Base-by-base conservation (phyloP, 2,329 filamentous ascomycete species). In the Fusarium albidum region DNA sequence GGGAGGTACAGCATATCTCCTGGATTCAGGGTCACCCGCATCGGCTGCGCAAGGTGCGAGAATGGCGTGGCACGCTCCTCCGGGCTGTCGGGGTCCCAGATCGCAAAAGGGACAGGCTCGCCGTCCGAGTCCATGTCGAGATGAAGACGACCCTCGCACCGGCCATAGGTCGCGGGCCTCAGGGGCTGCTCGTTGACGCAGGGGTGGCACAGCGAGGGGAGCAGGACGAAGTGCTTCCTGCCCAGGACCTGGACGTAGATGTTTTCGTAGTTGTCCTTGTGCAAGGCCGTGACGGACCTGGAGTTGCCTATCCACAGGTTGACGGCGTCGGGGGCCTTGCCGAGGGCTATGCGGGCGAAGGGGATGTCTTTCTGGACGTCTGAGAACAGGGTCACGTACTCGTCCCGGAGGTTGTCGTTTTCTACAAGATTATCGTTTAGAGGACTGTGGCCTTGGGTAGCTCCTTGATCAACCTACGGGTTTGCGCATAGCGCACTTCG, bases 221-320 rank as follows among this genome's bases (percentile, higher is more conserved):
- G 73, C 2, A 95, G 77, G 0, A 87, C 81, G 63, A 95, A 95
- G 62, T 90, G 85, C 69, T 95, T 95, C 49, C 76, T 75, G 0
- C 91, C 91, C 1, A 85, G 71, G 12, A 94, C 72, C 66, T 94
- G 90, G 2, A 91, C 88, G 70, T 93, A 95, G 1, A 95, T 81
- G 69, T 95, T 95, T 71, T 95, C 90, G 71, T 93, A 94, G 65
- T 90, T 90, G 73, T 95, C 91, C 66, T 89, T 90, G 74, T 95
- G 91, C 47, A 93, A 71, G 1, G 88, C 87, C 0, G 90, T 93
- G 1, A 83, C 79, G 21, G 86, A 90, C 31, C 77, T 78, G 2
- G 84, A 84, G 73, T 91, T 90, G 47, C 91, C 91, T 42, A 95
- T 85, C 91, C 91, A 94, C 66, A 95, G 79, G 68, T 95, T 95